A percentile compares a stretch with the other conserved stretches of the same genome.
These are phyloP conservation scores for Beauveria sp. DNA, from an alignment of 2,329 filamentous ascomycete genomes.

Conservation along the genomic window DNA sequence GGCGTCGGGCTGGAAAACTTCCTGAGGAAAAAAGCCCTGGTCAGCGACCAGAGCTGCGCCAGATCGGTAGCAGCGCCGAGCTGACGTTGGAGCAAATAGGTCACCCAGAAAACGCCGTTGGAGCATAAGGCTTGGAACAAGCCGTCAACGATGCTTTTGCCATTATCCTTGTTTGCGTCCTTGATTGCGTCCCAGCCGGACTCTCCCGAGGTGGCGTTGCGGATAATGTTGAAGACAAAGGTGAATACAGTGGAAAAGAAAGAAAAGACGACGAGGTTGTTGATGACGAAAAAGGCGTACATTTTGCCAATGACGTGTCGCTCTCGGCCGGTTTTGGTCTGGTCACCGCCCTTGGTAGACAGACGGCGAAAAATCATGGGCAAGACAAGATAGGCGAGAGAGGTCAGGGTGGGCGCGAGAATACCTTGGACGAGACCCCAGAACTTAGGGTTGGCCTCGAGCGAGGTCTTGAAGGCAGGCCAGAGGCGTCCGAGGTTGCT, in stretches of 20 bases:
- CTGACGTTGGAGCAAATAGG: conserved; percentile 87
- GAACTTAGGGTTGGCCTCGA: conserved; percentile 54
- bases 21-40: conserved; percentile 77
- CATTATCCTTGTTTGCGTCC: conserved; percentile 26
- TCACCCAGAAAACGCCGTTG: conserved; percentile 89
- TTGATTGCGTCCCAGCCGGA: conserved; percentile 64
- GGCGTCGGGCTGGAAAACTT: conserved; percentile 85
- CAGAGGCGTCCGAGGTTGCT: conserved; percentile 73
- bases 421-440: conserved; percentile 95
- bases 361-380: conserved; percentile 88
- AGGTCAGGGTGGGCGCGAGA: conserved; percentile 77
- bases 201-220: conserved; percentile 41
- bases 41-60: conserved; percentile 76
- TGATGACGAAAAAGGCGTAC: conserved; percentile 95
- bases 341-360: conserved; percentile 74
- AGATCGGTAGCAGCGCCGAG: conserved; percentile 89
- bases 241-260: conserved; percentile 78
- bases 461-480: conserved; percentile 60
- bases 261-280: conserved; percentile 92
- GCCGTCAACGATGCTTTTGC: conserved; percentile 49
- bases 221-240: conserved; percentile 60
- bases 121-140: conserved; percentile 70
- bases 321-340: conserved; percentile 87
- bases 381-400: conserved; percentile 76
- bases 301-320: conserved; percentile 85